A percentile compares a stretch with the other conserved stretches of the same genome.
Conservation (phyloP, 345 rosid species). For the Microthlaspi erraticum region DNA sequence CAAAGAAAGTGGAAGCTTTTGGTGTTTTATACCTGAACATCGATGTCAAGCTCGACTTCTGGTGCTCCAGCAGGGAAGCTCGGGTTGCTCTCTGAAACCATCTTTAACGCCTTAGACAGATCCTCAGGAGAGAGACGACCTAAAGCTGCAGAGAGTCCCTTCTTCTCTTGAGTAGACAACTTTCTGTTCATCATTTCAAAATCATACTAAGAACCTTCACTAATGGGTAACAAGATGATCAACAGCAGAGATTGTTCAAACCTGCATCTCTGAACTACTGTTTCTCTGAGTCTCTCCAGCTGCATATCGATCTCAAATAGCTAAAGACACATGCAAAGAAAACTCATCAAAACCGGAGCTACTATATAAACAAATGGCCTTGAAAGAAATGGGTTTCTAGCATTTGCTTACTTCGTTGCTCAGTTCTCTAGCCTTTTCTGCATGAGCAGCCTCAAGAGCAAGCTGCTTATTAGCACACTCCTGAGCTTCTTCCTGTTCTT, state of each 20-base stretch:
- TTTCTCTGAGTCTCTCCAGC: slow-evolving; percentile 61
- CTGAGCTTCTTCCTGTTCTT: slow-evolving; percentile 57
- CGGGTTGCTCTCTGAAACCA: slow-evolving; percentile 75
- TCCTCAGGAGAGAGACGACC: slow-evolving; percentile 65
- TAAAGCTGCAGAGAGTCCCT: slow-evolving; percentile 62
- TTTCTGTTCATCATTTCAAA: slow-evolving; percentile 50
- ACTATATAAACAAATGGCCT: slow-evolving; percentile 5
- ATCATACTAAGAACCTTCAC: slow-evolving; percentile 9
- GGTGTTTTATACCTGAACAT: slow-evolving; percentile 63
- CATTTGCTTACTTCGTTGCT: slow-evolving; percentile 61
- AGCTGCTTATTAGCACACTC: slow-evolving; percentile 53
- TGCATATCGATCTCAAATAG: slow-evolving; percentile 64
- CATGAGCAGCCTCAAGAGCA: slow-evolving; percentile 64
- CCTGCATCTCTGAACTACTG: slow-evolving; percentile 75
- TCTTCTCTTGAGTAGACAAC: slow-evolving; percentile 70
- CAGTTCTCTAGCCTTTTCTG: slow-evolving; percentile 60
- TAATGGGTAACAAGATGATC: slow-evolving; percentile 8
- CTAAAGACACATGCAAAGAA: slow-evolving; percentile 47
- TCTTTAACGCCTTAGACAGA: slow-evolving; percentile 66
- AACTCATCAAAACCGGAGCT: slow-evolving; percentile 8
- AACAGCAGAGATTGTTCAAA: slow-evolving; percentile 26
- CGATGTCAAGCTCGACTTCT: slow-evolving; percentile 79
- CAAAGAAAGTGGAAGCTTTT: too few relatives aligned
- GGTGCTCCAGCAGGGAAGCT: slow-evolving; percentile 62
- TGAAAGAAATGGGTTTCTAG: neutral